Evolutionary conservation across 495 filamentous ascomycete species (phyloP), one percentile per base, ranked within the genome.

Genomic region (Chaetomium cochliodes): DNA sequence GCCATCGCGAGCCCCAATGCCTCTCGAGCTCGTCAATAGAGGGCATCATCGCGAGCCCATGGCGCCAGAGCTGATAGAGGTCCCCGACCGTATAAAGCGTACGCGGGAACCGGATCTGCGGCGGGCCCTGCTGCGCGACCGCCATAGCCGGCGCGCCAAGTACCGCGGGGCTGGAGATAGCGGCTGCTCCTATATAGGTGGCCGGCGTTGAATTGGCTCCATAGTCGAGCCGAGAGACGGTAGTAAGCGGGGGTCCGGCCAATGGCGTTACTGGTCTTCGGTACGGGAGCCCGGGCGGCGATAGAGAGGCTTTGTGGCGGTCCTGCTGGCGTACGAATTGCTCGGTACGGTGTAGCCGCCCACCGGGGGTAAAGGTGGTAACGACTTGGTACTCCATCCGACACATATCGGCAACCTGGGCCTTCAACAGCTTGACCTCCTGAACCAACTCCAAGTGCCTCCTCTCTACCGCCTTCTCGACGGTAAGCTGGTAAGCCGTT

Each of bases 381-480:
- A 53, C 23, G 12, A 53, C 50, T 18, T 53, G 23, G 25, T 53
- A 30, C 30, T 53, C 50, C 50, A 53, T 53, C 50, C 50, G 50
- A 16, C 22, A 28, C 22, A 53, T 53, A 18, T 26, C 50, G 25
- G 50, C 50, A 2, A 53, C 15, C 18, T 53, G 50, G 50, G 50
- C 50, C 50, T 53, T 53, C 22, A 53, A 53, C 50, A 13, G 50
- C 50, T 53, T 26, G 2, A 53, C 25, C 50, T 53, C 50, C 50
- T 53, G 50, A 1, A 26, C 8, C 5, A 53, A 9, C 50, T 53
- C 50, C 23, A 53, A 18, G 25, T 51, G 47, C 47, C 47, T 51
- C 25, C 47, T 51, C 13, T 51, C 47, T 25, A 51, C 47, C 47
- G 47, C 47, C 47, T 51, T 51, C 16, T 54, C 51, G 51, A n/a